Evolutionary conservation across 805 yeast genomes (phyloP), one percentile per base, ranked within the genome.

Genomic region (Starmerella bombicola): DNA sequence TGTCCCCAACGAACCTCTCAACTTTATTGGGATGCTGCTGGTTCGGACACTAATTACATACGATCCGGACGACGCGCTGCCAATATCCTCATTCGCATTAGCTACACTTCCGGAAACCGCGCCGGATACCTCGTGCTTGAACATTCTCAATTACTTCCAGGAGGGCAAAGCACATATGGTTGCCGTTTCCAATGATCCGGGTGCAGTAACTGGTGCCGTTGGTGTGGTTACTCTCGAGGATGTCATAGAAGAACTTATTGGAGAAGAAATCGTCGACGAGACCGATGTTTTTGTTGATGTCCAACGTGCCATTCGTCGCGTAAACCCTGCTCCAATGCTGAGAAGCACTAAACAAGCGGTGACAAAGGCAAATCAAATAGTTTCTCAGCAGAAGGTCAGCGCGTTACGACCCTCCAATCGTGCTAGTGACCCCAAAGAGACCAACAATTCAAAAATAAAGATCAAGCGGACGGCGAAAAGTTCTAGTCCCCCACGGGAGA

Each of bases 121-220:
- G 2, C 79, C 83, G 18, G 85, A 80, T 38, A 86, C 97, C 3
- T 84, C 95, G 5, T 88, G 97, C 60, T 68, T 88, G 56, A 88
- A 91, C 61, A 86, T 88, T 50, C 69, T 88, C 55, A 88, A 88
- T 61, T 88, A 88, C 63, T 88, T 91, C 69, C 98, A 88, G 61
- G 96, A 88, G 60, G 98, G 98, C 46, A 86, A 85, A 61, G 79
- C 94, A 1, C 98, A 88, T 62, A 88, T 88, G 98, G 88, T 91
- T 54, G 77, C 86, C 28, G 95, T 88, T 7, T 76, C 88, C 48
- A 78, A 76, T 42, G 68, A 68, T 33, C 97, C 97, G 0, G 98
- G 98, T 33, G 69, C 61, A 30, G 70, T 79, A 1, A 67, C 69
- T 30, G 96, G 96, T 17, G 91, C 95, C 1, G 58, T 80, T 24